Evolutionary conservation across 2,329 filamentous ascomycete species (phyloP).

Genomic region (Ramularia endophylla): DNA sequence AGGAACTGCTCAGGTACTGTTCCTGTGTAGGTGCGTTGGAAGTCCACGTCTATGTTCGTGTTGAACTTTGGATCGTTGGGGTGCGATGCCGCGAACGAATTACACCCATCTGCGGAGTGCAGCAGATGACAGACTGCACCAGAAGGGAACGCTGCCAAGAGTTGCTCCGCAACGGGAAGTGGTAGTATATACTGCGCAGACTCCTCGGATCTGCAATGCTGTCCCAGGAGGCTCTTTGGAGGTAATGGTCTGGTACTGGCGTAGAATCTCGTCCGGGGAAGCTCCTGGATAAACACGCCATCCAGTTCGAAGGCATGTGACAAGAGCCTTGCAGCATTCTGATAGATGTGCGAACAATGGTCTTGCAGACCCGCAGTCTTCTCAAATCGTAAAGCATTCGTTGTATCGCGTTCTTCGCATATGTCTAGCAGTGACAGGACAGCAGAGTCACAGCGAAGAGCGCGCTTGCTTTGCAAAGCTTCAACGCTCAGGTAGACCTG

Average conservation of each 20-base stretch:
- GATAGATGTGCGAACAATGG: background rate
- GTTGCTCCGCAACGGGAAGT: background rate
- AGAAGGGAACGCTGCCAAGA: background rate
- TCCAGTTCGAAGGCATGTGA: background rate
- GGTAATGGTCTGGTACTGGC: background rate
- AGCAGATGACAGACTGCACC: background rate
- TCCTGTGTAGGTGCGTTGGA: no score
- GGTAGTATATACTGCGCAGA: background rate
- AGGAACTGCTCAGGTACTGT: slow-evolving; percentile 20
- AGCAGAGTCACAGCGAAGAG: slow-evolving; percentile 1
- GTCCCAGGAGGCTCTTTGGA: no score
- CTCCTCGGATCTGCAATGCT: no score
- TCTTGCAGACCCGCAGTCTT: no score
- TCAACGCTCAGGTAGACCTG: slow-evolving; percentile 3
- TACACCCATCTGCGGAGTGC: background rate
- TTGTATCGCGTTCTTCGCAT: background rate
- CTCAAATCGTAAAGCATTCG: no score
- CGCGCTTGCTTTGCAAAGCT: slow-evolving; percentile 2
- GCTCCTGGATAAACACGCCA: background rate
- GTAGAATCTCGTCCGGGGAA: background rate
- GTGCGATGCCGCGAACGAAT: background rate
- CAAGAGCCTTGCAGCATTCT: background rate
- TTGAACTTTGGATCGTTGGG: background rate
- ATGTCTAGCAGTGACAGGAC: background rate
- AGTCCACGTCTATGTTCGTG: background rate